Conservation (phyloP, 495 filamentous ascomycete species). For the Penicillium lagena region DNA sequence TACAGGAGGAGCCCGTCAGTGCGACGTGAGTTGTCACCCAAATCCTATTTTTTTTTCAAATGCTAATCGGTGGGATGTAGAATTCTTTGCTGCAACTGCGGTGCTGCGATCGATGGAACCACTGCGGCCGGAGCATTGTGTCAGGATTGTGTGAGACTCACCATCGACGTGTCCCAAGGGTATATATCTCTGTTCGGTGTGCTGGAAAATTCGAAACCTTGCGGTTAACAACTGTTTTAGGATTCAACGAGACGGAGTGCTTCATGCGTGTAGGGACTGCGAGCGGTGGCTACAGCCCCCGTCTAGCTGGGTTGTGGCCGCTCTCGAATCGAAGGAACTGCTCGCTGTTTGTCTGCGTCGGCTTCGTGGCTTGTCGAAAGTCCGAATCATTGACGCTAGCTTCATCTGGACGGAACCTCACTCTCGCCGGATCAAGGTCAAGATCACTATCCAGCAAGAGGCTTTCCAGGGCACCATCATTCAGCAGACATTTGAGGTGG, state of each 20-base stretch:
- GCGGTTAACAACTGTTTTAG: not conserved
- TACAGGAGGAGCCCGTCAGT: constrained; percentile 38
- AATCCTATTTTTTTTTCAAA: constrained; percentile 9
- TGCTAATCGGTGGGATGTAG: constrained; percentile 33
- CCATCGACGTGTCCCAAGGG: constrained; percentile 87
- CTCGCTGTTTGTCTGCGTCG: constrained; percentile 83
- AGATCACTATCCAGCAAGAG: constrained; percentile 84
- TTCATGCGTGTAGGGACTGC: constrained; percentile 85
- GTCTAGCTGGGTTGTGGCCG: constrained; percentile 72
- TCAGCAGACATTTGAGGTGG: constrained; percentile 91
- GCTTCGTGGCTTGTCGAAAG: constrained; percentile 72
- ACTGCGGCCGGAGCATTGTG: constrained; percentile 80
- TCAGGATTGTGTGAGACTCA: constrained; percentile 87
- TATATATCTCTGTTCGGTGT: not conserved
- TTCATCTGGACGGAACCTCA: constrained; percentile 99
- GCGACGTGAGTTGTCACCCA: constrained; percentile 51
- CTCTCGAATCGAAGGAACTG: constrained; percentile 80
- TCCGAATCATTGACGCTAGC: constrained; percentile 86
- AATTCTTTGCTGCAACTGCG: constrained; percentile 93
- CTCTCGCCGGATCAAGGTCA: constrained; percentile 80
- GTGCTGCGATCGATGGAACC: constrained; percentile 89
- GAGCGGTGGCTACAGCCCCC: constrained; percentile 92
- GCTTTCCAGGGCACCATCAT: constrained; percentile 69
- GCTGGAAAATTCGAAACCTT: not conserved
- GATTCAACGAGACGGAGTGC: constrained; percentile 77